Conservation (phyloP, 1,284 basidiomycete species). For the Cutaneotrichosporon dermatis region DNA sequence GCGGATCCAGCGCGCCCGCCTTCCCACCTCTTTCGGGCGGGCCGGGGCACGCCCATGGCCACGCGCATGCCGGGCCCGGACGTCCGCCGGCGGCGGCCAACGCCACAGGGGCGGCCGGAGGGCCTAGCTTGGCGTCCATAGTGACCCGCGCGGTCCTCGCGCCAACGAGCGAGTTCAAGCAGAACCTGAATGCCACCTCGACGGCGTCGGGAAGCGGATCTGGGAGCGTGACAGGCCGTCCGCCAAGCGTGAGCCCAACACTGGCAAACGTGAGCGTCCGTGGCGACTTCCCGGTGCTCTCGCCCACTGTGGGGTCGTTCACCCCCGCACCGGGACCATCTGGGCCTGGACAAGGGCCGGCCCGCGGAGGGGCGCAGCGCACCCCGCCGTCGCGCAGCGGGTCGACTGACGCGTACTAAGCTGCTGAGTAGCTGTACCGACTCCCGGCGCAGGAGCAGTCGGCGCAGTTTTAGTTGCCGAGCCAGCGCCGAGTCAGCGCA, state of each 20-base stretch:
- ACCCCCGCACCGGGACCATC: neutral
- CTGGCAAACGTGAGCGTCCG: neutral
- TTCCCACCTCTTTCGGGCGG: conserved; percentile 27
- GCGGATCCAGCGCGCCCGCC: conserved; percentile 10
- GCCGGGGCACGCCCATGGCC: too few relatives aligned
- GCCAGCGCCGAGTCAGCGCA: too few relatives aligned
- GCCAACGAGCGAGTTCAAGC: conserved; percentile 28
- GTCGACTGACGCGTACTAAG: too few relatives aligned
- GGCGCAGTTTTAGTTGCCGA: too few relatives aligned
- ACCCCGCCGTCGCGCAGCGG: neutral
- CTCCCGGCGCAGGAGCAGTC: too few relatives aligned
- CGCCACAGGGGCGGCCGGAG: conserved; percentile 8
- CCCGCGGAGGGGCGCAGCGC: neutral
- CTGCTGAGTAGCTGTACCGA: too few relatives aligned
- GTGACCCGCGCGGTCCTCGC: conserved; percentile 45
- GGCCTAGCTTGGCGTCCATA: conserved; percentile 46
- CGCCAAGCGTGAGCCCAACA: neutral
- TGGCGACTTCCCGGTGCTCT: conserved; percentile 14
- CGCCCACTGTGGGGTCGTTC: conserved; percentile 8
- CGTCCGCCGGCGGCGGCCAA: too few relatives aligned
- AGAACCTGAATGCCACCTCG: conserved; percentile 10
- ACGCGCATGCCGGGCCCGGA: too few relatives aligned
- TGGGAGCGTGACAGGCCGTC: neutral
- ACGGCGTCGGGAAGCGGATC: neutral
- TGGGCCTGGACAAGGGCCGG: too few relatives aligned